Percentiles rank a stretch among this genome's conserved stretches.
Conservation (phyloP, 768 basidiomycete species). For the Tricholomella constricta region DNA sequence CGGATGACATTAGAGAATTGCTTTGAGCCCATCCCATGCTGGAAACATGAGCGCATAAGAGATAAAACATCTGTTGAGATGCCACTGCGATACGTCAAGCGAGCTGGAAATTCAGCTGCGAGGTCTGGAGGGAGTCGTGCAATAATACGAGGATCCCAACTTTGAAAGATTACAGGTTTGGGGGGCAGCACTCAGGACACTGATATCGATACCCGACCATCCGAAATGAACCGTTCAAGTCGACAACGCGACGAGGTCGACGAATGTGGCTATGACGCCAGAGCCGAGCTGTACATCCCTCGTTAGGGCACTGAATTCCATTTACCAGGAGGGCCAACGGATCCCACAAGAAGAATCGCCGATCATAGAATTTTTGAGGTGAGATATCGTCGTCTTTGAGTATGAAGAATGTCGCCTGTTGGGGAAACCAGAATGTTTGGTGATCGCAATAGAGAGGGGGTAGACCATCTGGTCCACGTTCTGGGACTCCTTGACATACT, state of each 20-base stretch:
- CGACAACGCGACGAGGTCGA: constrained; percentile 14
- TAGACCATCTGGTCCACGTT: neutral
- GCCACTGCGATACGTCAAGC: constrained; percentile 21
- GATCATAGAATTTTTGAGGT: constrained; percentile 12
- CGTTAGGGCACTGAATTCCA: constrained; percentile 14
- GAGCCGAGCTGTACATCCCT: constrained; percentile 6
- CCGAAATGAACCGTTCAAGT: constrained; percentile 13
- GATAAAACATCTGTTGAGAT: constrained; percentile 17
- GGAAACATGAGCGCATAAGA: constrained; percentile 21
- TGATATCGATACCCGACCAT: constrained; percentile 17
- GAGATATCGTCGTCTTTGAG: constrained; percentile 1
- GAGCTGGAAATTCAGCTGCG: constrained; percentile 20
- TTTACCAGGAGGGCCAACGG: constrained; percentile 2
- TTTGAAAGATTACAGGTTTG: constrained; percentile 5
- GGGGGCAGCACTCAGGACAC: constrained; percentile 1
- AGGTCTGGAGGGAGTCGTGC: constrained; percentile 1
- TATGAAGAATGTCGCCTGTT: neutral
- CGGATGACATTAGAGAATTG: constrained; percentile 24
- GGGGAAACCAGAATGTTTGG: constrained; percentile 6
- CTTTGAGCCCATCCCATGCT: constrained; percentile 24
- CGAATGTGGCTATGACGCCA: constrained; percentile 6
- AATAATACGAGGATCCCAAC: constrained; percentile 12
- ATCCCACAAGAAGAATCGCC: constrained; percentile 19
- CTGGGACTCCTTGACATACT: neutral
- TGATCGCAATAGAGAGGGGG: constrained; percentile 4